Base-by-base conservation (phyloP, 805 yeast species). In the Starmera caribaea region DNA sequence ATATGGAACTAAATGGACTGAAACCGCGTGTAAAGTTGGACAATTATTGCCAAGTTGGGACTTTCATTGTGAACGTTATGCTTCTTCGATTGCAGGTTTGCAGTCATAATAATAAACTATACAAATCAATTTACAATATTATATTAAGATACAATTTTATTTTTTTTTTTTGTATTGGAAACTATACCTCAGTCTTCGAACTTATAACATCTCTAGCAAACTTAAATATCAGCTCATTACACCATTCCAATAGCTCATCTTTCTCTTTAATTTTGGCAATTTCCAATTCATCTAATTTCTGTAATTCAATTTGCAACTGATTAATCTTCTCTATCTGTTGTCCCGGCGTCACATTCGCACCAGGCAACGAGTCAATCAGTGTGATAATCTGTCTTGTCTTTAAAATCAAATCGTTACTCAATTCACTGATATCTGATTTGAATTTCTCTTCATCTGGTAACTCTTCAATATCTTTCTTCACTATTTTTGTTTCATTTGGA, bases 291-390 rank as follows among this genome's bases (percentile, higher is more conserved):
- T 88, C 92, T 2, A 79, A 76, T 11, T 66, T 62, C 11, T 69
- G 67, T 40, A 89, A 61, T 47, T 84, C 85, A 35, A 57, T 55
- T 37, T 84, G 81, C 36, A 92, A 63, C 12, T 65, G 66, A 38
- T 71, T 73, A 14, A 90, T 83, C 43, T 71, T 70, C 24, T 63
- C 61, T 55, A 88, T 57, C 59, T 89, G 97, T 40, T 76, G 80
- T 35, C 70, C 74, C 17, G 84, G 82, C 2, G 89, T 76, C 1
- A 82, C 89, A 8, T 94, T 96, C 3, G 87, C 85, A 11, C 97
- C 97, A 0, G 98, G 98, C 34, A 90, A 65, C 3, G 95, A 77
- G 54, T 85, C 94, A 32, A 90, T 88, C 24, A 90, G 73, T 51
- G 84, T 79, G 32, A 85, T 73, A 13, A 90, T 83, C 57, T 92